phyloP scores from a whole-genome alignment of 495 filamentous ascomycete genomes.

The Hamigera avellanea region DNA sequence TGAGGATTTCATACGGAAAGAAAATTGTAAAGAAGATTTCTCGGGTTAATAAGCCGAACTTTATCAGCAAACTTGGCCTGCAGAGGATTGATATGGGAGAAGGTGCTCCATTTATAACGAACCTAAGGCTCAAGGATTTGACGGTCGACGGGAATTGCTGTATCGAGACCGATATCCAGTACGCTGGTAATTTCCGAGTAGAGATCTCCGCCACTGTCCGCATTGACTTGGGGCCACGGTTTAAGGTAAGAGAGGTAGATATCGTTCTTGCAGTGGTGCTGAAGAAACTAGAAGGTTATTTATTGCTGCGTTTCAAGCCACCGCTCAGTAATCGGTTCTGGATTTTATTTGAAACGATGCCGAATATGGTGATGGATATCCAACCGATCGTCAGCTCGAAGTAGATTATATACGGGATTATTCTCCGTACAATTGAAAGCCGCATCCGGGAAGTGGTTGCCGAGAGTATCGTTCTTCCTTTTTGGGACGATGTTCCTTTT shows the following conservation, averaged over 20 bases:
- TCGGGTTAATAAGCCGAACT: slow-evolving; percentile 81
- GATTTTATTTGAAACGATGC: slow-evolving; percentile 86
- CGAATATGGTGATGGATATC: slow-evolving; percentile 83
- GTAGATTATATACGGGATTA: slow-evolving; percentile 87
- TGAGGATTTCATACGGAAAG: slow-evolving; percentile 60
- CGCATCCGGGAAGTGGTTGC: slow-evolving; percentile 85
- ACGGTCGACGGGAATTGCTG: slow-evolving; percentile 83
- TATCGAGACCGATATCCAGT: slow-evolving; percentile 75
- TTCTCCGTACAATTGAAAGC: slow-evolving; percentile 86
- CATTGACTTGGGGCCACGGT: slow-evolving; percentile 77
- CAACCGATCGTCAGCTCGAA: slow-evolving; percentile 91
- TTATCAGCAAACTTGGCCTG: slow-evolving; percentile 70
- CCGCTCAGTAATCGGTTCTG: slow-evolving; percentile 91
- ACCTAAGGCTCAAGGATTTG: slow-evolving; percentile 78
- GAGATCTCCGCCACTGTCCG: slow-evolving; percentile 84
- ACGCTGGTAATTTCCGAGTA: slow-evolving; percentile 77
- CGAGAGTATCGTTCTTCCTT: slow-evolving; percentile 85
- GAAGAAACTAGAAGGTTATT: slow-evolving; percentile 76
- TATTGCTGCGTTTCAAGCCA: slow-evolving; percentile 79
- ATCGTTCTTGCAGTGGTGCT: slow-evolving; percentile 78
- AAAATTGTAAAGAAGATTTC: slow-evolving; percentile 97
- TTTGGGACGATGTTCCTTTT: slow-evolving; percentile 94
- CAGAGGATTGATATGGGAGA: slow-evolving; percentile 79
- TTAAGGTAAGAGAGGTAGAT: slow-evolving; percentile 84
- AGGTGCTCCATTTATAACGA: slow-evolving; percentile 77